phyloP scores from a whole-genome alignment of 1,139 yeast species.

The Cylindricascospora bacillispora region DNA sequence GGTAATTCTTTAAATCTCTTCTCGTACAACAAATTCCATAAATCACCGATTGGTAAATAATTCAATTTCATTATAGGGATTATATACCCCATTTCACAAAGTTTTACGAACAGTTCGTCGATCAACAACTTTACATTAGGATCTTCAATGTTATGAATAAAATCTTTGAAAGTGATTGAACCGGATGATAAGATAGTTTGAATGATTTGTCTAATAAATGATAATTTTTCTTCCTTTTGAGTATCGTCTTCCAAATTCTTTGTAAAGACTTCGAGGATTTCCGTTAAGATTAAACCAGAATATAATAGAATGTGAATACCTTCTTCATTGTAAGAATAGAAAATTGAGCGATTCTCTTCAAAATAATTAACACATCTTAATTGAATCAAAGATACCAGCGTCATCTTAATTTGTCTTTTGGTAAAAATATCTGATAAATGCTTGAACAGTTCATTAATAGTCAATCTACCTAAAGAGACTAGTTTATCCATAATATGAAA shows the following conservation, averaged over 20 bases:
- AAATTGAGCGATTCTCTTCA: constrained; percentile 34
- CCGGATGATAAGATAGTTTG: constrained; percentile 58
- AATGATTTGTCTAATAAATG: constrained; percentile 47
- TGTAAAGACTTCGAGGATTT: constrained; percentile 26
- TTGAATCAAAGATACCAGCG: constrained; percentile 55
- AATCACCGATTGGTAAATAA: constrained; percentile 38
- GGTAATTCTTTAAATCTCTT: constrained; percentile 41
- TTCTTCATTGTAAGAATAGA: constrained; percentile 49
- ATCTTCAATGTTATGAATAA: constrained; percentile 28
- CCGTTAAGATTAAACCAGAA: constrained; percentile 61
- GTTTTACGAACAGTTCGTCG: constrained; percentile 15
- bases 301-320: constrained; percentile 57
- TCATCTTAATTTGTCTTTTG: constrained; percentile 36
- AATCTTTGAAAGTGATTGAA: constrained; percentile 50
- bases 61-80: constrained; percentile 31
- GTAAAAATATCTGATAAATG: constrained; percentile 31
- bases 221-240: constrained; percentile 26
- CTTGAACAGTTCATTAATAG: constrained; percentile 35
- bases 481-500: constrained; percentile 41
- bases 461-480: constrained; percentile 47
- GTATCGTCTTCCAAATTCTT: neutral
- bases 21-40: constrained; percentile 44
- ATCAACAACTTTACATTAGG: constrained; percentile 9
- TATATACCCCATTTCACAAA: constrained; percentile 38
- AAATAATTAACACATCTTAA: constrained; percentile 48